Percentiles rank a stretch among this genome's conserved stretches.
phyloP scores from a whole-genome alignment of 2,329 filamentous ascomycete species.

The Penicillium verrucosum region DNA sequence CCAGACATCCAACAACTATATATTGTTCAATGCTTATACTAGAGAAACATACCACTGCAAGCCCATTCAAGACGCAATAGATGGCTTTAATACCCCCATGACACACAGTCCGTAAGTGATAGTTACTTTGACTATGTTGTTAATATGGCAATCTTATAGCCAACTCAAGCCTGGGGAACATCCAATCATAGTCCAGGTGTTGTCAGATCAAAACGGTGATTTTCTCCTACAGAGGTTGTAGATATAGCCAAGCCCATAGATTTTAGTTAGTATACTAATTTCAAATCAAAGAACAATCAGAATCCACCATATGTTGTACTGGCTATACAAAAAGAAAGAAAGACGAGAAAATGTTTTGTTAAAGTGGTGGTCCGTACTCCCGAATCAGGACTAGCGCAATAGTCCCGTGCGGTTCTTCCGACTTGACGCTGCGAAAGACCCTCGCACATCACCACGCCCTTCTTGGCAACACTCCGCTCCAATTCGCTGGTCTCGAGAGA shows the following conservation, averaged over 20 bases:
- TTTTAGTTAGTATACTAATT: not conserved
- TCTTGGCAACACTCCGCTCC: conserved; percentile 24
- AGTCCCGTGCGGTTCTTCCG: conserved; percentile 32
- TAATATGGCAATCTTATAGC: no score
- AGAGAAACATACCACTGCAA: no score
- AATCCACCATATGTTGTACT: not conserved
- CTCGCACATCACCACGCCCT: conserved; percentile 26
- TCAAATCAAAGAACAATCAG: not conserved
- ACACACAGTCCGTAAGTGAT: no score
- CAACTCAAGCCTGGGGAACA: not conserved
- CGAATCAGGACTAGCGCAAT: conserved; percentile 33
- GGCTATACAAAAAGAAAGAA: not conserved
- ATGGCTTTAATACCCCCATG: no score
- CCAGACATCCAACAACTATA: no score
- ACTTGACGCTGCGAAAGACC: conserved; percentile 29
- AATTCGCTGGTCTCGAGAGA: conserved; percentile 28
- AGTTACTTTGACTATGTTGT: no score
- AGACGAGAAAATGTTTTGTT: not conserved
- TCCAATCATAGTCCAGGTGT: conserved; percentile 22
- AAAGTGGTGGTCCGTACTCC: conserved; percentile 16
- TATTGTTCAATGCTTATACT: no score
- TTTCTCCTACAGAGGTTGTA: not conserved
- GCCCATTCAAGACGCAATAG: no score
- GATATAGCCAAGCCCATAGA: not conserved
- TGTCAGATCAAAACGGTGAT: conserved; percentile 18